Evolutionary conservation across 1,284 basidiomycete species (phyloP), one percentile per base, ranked within the genome.

Genomic region (Xerocomus amazonicus): DNA sequence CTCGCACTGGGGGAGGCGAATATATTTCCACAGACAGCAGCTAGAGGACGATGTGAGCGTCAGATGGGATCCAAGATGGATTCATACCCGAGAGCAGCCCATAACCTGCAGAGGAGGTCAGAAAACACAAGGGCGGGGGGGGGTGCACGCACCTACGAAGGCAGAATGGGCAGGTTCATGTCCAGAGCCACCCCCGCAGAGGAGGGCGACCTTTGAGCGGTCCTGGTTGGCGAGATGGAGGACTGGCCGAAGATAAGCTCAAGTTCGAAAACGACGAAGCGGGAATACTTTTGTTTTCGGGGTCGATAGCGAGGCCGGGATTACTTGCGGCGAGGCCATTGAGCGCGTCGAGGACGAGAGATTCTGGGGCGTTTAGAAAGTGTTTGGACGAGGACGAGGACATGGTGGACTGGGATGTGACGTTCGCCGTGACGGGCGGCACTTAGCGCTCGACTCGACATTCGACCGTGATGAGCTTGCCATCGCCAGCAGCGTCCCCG

Each of bases 141-240:
- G 51, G 2, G 39, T 28, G 17, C n/a, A 53, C 50, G 7, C 49
- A 86, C 87, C 87, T 28, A 90, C 87, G 59, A 88, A 92, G 2
- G 83, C 88, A 14, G 89, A 80, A 68, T 93, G 88, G 16, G 91
- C 80, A 23, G 93, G 93, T 63, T 96, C 93, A 66, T 96, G 93
- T 2, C 94, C 94, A 31, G 87, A 86, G 34, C 93, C 93, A 23
- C 94, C 93, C 23, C 93, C 93, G 56, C 88, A 93, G 60, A 97
- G 78, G 19, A 96, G 71, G 3, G 89, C 81, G 39, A 96, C 93
- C 61, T 84, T 83, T 32, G 79, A 77, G 45, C 71, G 75, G 63
- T 86, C 79, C 23, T 69, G 77, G 13, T 75, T 60, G 13, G 78
- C 70, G 37, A 82, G 68, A 61, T 84, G 82, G 29, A 92, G 74